Percentiles rank a stretch among this genome's conserved stretches.
phyloP scores from a whole-genome alignment of 148 eudicot genomes.

The Diospyros lotus region DNA sequence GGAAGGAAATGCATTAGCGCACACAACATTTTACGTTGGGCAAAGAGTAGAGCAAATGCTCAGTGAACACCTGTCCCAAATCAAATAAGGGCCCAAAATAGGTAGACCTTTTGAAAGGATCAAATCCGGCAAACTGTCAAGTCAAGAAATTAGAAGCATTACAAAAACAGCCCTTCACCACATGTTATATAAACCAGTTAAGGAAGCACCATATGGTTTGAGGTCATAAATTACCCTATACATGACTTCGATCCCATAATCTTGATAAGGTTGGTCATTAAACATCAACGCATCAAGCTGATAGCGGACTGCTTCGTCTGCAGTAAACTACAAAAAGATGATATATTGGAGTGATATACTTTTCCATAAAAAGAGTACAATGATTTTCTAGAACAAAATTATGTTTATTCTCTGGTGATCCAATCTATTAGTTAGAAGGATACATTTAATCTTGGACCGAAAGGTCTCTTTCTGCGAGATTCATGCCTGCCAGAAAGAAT shows the following conservation, averaged over 20 bases:
- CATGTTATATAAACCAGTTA: not conserved
- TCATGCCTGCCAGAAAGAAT: conserved; percentile 60
- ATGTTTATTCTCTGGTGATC: not conserved
- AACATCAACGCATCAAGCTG: conserved; percentile 95
- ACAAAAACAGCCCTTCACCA: not conserved
- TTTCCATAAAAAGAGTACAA: too few species aligned
- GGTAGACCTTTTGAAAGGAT: conserved; percentile 94
- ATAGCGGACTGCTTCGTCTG: conserved; percentile 81
- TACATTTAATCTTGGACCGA: conserved; percentile 88
- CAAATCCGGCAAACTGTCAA: conserved; percentile 92
- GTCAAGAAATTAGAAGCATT: conserved; percentile 3
- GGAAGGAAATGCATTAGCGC: not conserved
- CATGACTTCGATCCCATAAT: conserved; percentile 95
- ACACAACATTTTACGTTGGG: not conserved
- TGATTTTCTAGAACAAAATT: not conserved
- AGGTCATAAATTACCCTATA: conserved; percentile 55
- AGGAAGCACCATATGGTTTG: conserved; percentile 2
- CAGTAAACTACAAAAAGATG: conserved; percentile 64
- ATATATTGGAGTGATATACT: not conserved
- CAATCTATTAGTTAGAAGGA: conserved; percentile 14
- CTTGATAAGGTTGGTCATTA: conserved; percentile 89
- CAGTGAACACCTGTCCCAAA: conserved; percentile 75
- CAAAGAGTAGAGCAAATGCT: not conserved
- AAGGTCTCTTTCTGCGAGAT: conserved; percentile 76
- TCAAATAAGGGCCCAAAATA: conserved; percentile 96